phyloP scores from a whole-genome alignment of 2,329 filamentous ascomycete genomes.

The Domatiomyces catenatus region DNA sequence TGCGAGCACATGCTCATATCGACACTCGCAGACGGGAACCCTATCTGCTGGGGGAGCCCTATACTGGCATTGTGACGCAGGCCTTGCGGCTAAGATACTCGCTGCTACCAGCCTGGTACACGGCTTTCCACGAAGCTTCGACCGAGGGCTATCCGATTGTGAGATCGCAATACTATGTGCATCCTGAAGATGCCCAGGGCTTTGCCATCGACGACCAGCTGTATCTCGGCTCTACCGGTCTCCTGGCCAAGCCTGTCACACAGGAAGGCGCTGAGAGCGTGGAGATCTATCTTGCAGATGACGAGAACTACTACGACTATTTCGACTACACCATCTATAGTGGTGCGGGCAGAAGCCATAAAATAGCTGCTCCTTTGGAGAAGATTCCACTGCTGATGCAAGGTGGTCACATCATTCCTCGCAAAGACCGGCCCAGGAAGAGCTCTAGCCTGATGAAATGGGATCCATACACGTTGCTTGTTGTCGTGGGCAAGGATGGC shows the following conservation, averaged over 20 bases:
- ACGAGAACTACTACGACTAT: constrained; percentile 88
- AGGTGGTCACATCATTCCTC: constrained; percentile 79
- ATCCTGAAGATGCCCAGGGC: constrained; percentile 72
- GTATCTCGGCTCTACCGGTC: constrained; percentile 73
- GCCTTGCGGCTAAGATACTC: constrained; percentile 79
- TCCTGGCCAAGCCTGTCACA: constrained; percentile 84
- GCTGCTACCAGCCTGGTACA: constrained; percentile 88
- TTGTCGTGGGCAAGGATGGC: constrained; percentile 52
- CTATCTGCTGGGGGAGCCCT: constrained; percentile 71
- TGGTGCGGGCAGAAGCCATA: constrained; percentile 53
- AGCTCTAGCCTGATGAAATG: constrained; percentile 80
- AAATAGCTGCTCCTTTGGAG: constrained; percentile 62
- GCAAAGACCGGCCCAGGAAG: constrained; percentile 73
- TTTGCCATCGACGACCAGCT: constrained; percentile 86
- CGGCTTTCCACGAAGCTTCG: constrained; percentile 81
- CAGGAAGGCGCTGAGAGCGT: constrained; percentile 56
- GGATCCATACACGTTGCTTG: constrained; percentile 85
- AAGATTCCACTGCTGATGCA: constrained; percentile 83
- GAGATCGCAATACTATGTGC: constrained; percentile 81
- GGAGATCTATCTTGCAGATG: constrained; percentile 76
- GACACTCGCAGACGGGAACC: constrained; percentile 89
- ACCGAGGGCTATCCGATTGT: constrained; percentile 73
- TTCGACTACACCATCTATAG: constrained; percentile 69
- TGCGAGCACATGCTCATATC: constrained; percentile 93
- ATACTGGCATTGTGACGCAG: constrained; percentile 71